phyloP scores from a whole-genome alignment of 805 yeast species.

The Sporopachydermia quercuum region DNA sequence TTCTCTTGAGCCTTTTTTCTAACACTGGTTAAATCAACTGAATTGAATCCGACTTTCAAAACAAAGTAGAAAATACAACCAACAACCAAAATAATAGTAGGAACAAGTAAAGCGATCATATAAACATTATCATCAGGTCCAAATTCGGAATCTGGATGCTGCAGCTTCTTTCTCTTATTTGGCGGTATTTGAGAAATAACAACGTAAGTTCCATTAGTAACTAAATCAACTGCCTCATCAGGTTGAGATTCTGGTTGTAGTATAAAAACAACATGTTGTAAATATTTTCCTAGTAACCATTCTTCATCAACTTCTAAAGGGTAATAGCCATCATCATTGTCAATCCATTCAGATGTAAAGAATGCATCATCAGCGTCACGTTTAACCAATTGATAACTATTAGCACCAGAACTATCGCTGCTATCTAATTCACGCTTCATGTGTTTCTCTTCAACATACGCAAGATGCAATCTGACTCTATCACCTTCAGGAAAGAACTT shows the following conservation, averaged over 20 bases:
- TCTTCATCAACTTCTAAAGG: constrained; percentile 45
- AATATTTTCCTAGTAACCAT: constrained; percentile 46
- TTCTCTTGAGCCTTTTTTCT: neutral
- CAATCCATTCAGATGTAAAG: constrained; percentile 60
- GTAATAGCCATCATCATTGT: constrained; percentile 42
- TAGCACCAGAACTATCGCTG: constrained; percentile 2
- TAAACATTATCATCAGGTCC: constrained; percentile 29
- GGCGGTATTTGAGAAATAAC: constrained; percentile 26
- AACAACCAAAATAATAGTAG: constrained; percentile 10
- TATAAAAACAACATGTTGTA: constrained; percentile 44
- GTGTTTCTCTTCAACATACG: constrained; percentile 41
- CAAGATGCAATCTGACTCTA: constrained; percentile 52
- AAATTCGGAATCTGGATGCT: constrained; percentile 16
- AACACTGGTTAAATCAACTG: neutral
- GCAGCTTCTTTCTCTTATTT: constrained; percentile 15
- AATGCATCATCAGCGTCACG: constrained; percentile 32
- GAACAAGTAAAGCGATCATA: constrained; percentile 8
- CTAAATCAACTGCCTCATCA: constrained; percentile 51
- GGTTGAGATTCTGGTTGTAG: constrained; percentile 56
- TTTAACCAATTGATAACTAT: constrained; percentile 4
- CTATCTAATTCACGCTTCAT: constrained; percentile 16
- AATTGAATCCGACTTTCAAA: constrained; percentile 3
- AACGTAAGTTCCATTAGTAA: constrained; percentile 38
- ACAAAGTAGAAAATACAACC: constrained; percentile 8
- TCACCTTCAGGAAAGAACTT: constrained; percentile 39